Conservation (phyloP, 75 land plant genomes). For the Pinus albicaulis region DNA sequence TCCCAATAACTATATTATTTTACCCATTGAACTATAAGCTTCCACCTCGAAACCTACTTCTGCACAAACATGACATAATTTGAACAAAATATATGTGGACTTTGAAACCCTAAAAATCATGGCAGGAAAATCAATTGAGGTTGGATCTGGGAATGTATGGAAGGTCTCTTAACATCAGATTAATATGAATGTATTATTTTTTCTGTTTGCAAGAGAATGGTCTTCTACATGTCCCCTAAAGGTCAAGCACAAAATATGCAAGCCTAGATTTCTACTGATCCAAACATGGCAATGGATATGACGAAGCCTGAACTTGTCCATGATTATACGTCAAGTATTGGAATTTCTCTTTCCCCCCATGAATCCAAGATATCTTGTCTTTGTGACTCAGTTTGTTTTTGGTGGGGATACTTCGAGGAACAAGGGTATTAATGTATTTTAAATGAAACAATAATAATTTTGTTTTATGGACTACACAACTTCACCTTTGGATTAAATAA, state of each 20-base stretch:
- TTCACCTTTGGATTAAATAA: too few relatives aligned
- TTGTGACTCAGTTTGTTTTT: neutral
- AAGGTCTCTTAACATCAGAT: neutral
- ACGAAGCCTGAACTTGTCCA: conserved; percentile 97
- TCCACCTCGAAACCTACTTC: neutral
- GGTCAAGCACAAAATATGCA: conserved; percentile 85
- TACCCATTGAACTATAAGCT: neutral
- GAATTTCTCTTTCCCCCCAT: neutral
- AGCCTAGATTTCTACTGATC: conserved; percentile 97
- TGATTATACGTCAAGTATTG: conserved; percentile 90
- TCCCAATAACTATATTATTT: neutral
- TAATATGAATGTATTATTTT: neutral
- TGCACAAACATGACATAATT: neutral
- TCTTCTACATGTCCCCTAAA: conserved; percentile 81
- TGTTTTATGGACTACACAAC: too few relatives aligned
- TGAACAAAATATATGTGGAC: too few relatives aligned
- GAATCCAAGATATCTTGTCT: neutral
- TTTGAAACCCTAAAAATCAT: too few relatives aligned
- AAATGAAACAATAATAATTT: too few relatives aligned
- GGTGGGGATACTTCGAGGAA: too few relatives aligned
- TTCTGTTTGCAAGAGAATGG: conserved; percentile 73
- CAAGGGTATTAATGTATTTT: too few relatives aligned
- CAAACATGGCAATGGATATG: conserved; percentile 99
- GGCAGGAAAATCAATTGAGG: too few relatives aligned
- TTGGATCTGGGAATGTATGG: too few relatives aligned